Evolutionary conservation across 495 filamentous ascomycete species (phyloP).

Genomic region (Bathelium albidoporum): DNA sequence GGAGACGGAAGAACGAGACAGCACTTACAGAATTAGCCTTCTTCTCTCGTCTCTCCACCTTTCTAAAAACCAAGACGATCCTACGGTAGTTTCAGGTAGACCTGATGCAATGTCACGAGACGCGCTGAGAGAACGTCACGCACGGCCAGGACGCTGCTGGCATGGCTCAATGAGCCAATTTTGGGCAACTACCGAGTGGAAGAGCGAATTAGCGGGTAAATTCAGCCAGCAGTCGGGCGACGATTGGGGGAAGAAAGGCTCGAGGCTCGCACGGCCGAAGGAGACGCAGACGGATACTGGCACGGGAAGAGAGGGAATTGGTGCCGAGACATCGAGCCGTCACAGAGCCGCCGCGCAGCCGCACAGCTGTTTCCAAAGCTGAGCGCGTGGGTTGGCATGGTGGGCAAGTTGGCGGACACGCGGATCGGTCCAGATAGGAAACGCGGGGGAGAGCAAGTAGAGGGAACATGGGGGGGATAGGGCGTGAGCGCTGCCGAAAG

Average conservation of each 20-base stretch:
- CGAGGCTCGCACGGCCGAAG: neutral
- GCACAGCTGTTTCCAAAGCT: neutral
- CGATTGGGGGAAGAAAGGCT: neutral
- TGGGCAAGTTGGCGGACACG: neutral
- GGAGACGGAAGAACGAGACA: neutral
- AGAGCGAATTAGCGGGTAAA: neutral
- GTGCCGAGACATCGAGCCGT: neutral
- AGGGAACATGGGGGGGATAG: neutral
- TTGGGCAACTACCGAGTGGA: neutral
- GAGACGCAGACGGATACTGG: too few relatives aligned
- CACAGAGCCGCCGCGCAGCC: neutral
- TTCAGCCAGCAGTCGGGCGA: neutral
- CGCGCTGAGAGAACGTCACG: neutral
- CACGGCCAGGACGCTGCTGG: neutral
- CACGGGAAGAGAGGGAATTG: neutral
- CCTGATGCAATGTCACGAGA: neutral
- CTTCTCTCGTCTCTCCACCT: neutral
- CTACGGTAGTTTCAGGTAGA: neutral
- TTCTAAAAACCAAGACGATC: neutral
- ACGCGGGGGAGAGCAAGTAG: neutral
- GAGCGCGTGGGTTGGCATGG: neutral
- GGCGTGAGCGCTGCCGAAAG: neutral
- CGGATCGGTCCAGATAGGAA: neutral
- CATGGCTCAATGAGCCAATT: neutral
- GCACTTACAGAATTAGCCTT: conserved; percentile 1